Conservation (phyloP, 257 asterid species). For the Henckelia pumila region DNA sequence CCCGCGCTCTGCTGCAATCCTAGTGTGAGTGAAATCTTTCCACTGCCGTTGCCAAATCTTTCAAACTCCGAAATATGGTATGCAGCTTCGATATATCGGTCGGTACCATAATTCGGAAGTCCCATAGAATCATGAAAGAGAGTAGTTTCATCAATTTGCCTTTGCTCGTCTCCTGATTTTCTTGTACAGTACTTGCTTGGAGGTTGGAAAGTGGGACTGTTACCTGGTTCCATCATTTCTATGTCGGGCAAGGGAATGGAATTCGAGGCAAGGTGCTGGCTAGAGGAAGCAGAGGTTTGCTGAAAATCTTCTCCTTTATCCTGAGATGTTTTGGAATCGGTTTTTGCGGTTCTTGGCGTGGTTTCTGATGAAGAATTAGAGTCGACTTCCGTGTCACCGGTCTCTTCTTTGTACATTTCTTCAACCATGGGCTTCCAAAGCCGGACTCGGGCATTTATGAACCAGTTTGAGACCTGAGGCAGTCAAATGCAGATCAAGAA, state of each 20-base stretch:
- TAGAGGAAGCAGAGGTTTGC: conserved; percentile 38
- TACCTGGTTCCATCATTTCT: conserved; percentile 46
- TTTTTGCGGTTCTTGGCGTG: conserved; percentile 29
- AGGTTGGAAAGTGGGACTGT: conserved; percentile 33
- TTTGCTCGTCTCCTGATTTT: conserved; percentile 27
- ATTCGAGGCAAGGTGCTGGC: conserved; percentile 37
- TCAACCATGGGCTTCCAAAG: conserved; percentile 99
- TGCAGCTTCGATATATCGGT: conserved; percentile 38
- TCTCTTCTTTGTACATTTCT: conserved; percentile 93
- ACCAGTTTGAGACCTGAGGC: conserved; percentile 91
- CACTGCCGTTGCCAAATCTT: conserved; percentile 46
- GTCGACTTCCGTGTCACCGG: conserved; percentile 54
- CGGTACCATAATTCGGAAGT: conserved; percentile 25
- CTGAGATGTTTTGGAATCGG: conserved; percentile 34
- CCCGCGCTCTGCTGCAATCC: conserved; percentile 78
- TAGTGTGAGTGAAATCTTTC: conserved; percentile 60
- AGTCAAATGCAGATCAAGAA: conserved; percentile 20
- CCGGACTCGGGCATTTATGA: conserved; percentile 89
- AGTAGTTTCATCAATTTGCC: conserved; percentile 21
- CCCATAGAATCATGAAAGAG: conserved; percentile 26
- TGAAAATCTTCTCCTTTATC: conserved; percentile 45
- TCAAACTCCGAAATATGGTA: conserved; percentile 57
- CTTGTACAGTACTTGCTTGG: conserved; percentile 31
- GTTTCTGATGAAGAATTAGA: conserved; percentile 61
- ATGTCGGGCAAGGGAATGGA: conserved; percentile 35